Evolutionary conservation across 2,329 filamentous ascomycete genomes (phyloP).

Genomic region (Colletotrichum musicola): DNA sequence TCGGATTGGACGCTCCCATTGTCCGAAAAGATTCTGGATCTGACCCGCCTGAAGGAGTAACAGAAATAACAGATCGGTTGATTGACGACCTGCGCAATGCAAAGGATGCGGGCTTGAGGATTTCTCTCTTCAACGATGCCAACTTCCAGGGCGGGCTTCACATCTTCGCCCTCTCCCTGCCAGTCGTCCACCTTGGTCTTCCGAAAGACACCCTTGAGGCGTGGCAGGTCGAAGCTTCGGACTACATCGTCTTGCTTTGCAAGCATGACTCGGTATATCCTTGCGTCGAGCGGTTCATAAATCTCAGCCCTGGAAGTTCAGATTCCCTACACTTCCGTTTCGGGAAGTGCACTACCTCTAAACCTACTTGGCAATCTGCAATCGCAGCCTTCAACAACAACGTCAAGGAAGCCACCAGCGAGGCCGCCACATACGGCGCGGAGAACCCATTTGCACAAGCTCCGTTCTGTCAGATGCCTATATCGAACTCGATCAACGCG

Average conservation of each 20-base stretch:
- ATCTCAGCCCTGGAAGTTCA: constrained; percentile 51
- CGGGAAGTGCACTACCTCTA: constrained; percentile 79
- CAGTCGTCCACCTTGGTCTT: constrained; percentile 77
- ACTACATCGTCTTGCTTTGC: constrained; percentile 82
- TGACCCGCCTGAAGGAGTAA: background rate
- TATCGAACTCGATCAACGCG: constrained; percentile 78
- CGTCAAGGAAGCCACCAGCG: constrained; percentile 11
- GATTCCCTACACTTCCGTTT: constrained; percentile 69
- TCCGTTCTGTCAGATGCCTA: constrained; percentile 70
- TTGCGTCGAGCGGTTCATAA: constrained; percentile 65
- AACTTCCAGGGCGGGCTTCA: constrained; percentile 51
- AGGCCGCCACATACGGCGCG: background rate
- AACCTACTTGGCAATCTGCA: constrained; percentile 72
- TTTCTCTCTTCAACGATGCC: constrained; percentile 70
- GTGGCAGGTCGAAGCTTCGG: constrained; percentile 76
- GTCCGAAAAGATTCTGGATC: background rate
- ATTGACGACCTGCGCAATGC: constrained; percentile 70
- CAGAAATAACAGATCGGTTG: constrained; percentile 49
- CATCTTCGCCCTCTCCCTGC: constrained; percentile 76
- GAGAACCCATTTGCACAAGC: constrained; percentile 4
- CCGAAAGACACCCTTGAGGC: constrained; percentile 81
- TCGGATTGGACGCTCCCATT: constrained; percentile 44
- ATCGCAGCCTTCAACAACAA: constrained; percentile 60
- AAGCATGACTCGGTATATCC: constrained; percentile 74
- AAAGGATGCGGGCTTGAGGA: constrained; percentile 75